phyloP scores from a whole-genome alignment of 495 filamentous ascomycete species.

The Immersiella caudata region DNA sequence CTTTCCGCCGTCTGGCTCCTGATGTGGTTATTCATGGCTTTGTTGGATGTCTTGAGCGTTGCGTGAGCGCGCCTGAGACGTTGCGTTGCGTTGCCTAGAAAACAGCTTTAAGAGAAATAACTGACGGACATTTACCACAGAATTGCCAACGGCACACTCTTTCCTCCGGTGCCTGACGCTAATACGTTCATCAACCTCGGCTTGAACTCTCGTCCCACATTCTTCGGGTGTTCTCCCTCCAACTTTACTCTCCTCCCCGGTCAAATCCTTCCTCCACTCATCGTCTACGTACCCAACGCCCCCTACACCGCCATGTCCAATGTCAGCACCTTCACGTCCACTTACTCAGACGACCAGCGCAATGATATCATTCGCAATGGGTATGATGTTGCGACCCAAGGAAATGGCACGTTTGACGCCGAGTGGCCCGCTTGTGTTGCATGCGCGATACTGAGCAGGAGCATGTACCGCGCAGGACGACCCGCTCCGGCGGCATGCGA shows the following conservation, averaged over 20 bases:
- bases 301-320: constrained; percentile 78
- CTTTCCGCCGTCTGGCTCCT: too few relatives aligned
- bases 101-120: too few relatives aligned
- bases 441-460: constrained; percentile 83
- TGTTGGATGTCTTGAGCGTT: too few relatives aligned
- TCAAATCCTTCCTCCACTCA: constrained; percentile 58
- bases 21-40: too few relatives aligned
- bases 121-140: too few relatives aligned
- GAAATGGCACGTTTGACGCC: constrained; percentile 70
- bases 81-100: too few relatives aligned
- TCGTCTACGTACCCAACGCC: constrained; percentile 89
- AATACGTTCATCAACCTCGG: constrained; percentile 87
- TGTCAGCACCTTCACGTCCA: constrained; percentile 68
- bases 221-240: constrained; percentile 83
- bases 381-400: constrained; percentile 78
- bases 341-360: constrained; percentile 64
- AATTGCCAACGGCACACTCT: constrained; percentile 81
- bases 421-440: constrained; percentile 81
- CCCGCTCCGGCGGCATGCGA: constrained; percentile 66
- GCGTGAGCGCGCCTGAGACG: too few relatives aligned
- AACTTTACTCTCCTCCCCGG: constrained; percentile 59
- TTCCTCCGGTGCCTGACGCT: constrained; percentile 78
- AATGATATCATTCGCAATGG: constrained; percentile 83
- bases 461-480: constrained; percentile 67
- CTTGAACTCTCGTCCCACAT: constrained; percentile 82